Evolutionary conservation across 768 basidiomycete species (phyloP).

Genomic region (Naematelia aurantialba): DNA sequence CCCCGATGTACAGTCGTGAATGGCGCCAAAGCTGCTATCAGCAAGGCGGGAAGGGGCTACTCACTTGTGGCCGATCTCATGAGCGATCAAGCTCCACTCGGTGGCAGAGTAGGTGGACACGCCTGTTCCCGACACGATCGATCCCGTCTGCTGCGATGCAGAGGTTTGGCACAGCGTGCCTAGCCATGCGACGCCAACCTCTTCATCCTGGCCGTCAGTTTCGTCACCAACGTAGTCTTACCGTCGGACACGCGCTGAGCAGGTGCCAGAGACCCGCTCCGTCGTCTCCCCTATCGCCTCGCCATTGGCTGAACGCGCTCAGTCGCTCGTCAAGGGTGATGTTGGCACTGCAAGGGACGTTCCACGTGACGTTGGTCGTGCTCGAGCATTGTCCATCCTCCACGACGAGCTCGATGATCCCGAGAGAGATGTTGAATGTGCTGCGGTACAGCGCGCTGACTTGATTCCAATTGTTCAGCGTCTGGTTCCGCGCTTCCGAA

Average conservation of each 20-base stretch:
- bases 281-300: constrained; percentile 68
- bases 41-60: constrained; percentile 2
- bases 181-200: constrained; percentile 77
- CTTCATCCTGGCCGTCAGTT: constrained; percentile 24
- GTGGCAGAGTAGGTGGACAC: constrained; percentile 72
- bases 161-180: constrained; percentile 64
- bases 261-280: constrained; percentile 81
- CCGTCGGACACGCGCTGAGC: constrained; percentile 58
- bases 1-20: constrained; percentile 61
- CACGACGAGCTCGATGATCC: constrained; percentile 74
- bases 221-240: constrained; percentile 18
- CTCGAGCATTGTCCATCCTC: constrained; percentile 66
- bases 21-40: constrained; percentile 78
- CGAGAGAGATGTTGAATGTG: constrained; percentile 80
- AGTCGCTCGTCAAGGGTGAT: constrained; percentile 66
- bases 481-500: constrained; percentile 67
- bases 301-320: constrained; percentile 76
- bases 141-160: constrained; percentile 50
- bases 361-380: constrained; percentile 62
- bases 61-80: constrained; percentile 48
- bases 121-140: constrained; percentile 71
- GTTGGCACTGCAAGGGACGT: constrained; percentile 60
- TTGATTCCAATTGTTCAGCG: constrained; percentile 72
- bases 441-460: constrained; percentile 53
- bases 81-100: constrained; percentile 54